phyloP scores from a whole-genome alignment of 2,329 filamentous ascomycete species.

The Tolypocladium tundrense region DNA sequence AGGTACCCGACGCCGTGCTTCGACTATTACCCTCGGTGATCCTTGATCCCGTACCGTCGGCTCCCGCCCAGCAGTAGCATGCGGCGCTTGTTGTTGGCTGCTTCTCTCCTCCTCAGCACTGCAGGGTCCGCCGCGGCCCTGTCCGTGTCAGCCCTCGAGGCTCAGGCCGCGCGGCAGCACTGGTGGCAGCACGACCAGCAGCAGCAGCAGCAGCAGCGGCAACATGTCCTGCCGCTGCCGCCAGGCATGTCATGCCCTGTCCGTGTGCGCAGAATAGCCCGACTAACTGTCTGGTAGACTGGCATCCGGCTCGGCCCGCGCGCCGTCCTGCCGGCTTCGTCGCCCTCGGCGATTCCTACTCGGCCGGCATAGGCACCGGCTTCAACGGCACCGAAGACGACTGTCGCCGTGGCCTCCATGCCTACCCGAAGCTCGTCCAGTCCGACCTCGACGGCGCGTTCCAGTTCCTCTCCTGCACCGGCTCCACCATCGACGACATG shows the following conservation, averaged over 20 bases:
- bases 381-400: constrained; percentile 27
- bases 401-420: constrained; percentile 30
- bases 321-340: constrained; percentile 22
- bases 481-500: constrained; percentile 29
- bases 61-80: background rate
- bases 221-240: background rate
- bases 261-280: background rate
- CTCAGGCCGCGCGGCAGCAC: background rate
- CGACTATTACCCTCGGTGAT: background rate
- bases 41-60: background rate
- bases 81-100: background rate
- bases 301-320: constrained; percentile 3
- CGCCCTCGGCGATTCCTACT: constrained; percentile 36
- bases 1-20: background rate
- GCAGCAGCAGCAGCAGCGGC: background rate
- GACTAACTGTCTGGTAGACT: background rate
- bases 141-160: background rate
- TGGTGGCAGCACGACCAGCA: background rate
- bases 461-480: constrained; percentile 37
- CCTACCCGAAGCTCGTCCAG: constrained; percentile 30
- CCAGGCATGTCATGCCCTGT: background rate
- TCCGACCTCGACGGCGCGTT: constrained; percentile 25
- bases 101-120: background rate
- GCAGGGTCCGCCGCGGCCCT: background rate
- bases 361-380: constrained; percentile 36